phyloP scores from a whole-genome alignment of 129 eudicot species.

The Gnaphalium uliginosum region DNA sequence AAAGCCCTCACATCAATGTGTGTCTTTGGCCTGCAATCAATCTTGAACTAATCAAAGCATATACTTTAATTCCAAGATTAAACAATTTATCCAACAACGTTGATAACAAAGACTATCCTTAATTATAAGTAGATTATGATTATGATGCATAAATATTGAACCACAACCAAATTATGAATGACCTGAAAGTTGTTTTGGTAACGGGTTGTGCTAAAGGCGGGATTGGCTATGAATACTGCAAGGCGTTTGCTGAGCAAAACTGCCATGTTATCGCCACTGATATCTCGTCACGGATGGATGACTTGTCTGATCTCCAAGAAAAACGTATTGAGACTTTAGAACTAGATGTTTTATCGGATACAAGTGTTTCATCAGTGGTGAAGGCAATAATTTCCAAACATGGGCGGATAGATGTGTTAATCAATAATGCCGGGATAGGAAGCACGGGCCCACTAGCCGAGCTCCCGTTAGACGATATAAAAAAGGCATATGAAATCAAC shows the following conservation, averaged over 20 bases:
- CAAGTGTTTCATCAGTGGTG: conserved; percentile 57
- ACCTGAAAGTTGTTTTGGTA: conserved; percentile 55
- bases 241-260: conserved; percentile 69
- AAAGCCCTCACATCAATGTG: conserved; percentile 6
- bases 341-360: conserved; percentile 67
- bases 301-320: conserved; percentile 44
- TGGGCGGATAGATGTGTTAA: conserved; percentile 64
- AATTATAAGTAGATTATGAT: conserved; percentile 11
- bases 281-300: conserved; percentile 47
- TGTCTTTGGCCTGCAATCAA: conserved; percentile 33
- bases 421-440: conserved; percentile 74
- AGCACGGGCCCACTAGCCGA: conserved; percentile 83
- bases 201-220: conserved; percentile 91
- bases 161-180: conserved; percentile 33
- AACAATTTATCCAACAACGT: conserved; percentile 3
- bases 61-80: conserved; percentile 36
- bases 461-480: conserved; percentile 53
- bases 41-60: conserved; percentile 23
- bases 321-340: conserved; percentile 51
- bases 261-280: conserved; percentile 71
- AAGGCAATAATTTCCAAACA: conserved; percentile 44
- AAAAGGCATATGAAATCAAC: conserved; percentile 62
- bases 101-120: conserved; percentile 6
- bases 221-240: conserved; percentile 81
- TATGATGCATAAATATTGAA: neutral